Conservation (phyloP, 495 filamentous ascomycete species). For the Evernia prunastri region DNA sequence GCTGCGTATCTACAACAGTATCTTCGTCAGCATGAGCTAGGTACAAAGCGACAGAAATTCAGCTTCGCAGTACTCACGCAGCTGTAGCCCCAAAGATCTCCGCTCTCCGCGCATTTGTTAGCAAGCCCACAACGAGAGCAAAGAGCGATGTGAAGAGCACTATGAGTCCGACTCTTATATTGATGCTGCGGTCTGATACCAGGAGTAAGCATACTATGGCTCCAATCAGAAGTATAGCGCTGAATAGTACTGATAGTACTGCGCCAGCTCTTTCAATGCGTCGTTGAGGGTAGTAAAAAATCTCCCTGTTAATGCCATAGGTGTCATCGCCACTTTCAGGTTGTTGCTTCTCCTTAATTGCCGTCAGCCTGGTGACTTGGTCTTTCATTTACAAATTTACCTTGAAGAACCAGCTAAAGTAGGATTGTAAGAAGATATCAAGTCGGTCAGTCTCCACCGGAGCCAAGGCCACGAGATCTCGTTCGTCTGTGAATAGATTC, state of each 20-base stretch:
- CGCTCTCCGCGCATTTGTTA: constrained; percentile 28
- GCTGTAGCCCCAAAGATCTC: constrained; percentile 28
- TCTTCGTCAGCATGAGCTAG: background rate
- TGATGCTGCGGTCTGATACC: background rate
- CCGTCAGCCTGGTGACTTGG: background rate
- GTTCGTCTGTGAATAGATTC: background rate
- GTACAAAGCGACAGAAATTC: background rate
- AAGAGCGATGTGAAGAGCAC: constrained; percentile 21
- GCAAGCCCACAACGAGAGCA: constrained; percentile 23
- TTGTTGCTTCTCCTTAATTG: background rate
- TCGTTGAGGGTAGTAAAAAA: background rate
- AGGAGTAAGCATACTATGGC: background rate
- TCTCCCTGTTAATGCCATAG: background rate
- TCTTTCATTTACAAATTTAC: background rate
- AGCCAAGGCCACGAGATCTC: background rate
- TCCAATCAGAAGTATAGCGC: background rate
- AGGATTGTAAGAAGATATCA: background rate
- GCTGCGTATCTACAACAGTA: background rate
- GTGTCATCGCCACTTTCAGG: background rate
- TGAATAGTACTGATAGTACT: background rate
- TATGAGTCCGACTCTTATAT: background rate
- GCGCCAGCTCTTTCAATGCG: background rate
- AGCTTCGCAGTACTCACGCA: constrained; percentile 21
- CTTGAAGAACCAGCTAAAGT: background rate
- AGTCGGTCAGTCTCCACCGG: background rate